Evolutionary conservation across 2,329 filamentous ascomycete species (phyloP).

Genomic region (Exophiala oligosperma): DNA sequence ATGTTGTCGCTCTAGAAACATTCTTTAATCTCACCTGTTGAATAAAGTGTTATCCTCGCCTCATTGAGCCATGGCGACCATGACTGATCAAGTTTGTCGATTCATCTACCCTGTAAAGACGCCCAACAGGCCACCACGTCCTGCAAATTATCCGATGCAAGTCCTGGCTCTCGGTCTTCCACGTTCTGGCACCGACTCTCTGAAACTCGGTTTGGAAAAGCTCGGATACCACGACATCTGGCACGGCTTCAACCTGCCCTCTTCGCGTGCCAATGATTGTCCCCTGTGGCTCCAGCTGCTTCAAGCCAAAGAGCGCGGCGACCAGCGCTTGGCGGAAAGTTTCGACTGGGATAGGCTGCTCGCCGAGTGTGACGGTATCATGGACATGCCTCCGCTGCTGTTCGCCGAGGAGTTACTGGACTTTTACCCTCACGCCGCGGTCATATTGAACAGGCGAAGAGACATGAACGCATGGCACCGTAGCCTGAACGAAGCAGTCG

Average conservation of each 20-base stretch:
- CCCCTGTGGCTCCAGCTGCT: not conserved
- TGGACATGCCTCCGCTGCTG: slow-evolving; percentile 2
- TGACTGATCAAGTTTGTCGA: not conserved
- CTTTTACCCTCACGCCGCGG: slow-evolving; percentile 12
- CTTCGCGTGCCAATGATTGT: slow-evolving; percentile 3
- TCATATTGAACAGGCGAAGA: slow-evolving; percentile 5
- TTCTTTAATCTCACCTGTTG: too few relatives aligned
- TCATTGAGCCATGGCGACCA: not conserved
- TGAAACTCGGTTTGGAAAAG: slow-evolving; percentile 1
- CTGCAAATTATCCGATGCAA: slow-evolving; percentile 1
- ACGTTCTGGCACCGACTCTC: slow-evolving; percentile 13
- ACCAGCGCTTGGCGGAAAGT: not conserved
- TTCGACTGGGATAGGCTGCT: slow-evolving; percentile 7
- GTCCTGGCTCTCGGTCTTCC: slow-evolving; percentile 7
- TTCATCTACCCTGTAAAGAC: not conserved
- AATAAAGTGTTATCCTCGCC: too few relatives aligned
- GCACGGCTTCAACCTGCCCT: slow-evolving; percentile 7
- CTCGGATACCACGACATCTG: slow-evolving; percentile 11
- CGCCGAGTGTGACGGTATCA: slow-evolving; percentile 5
- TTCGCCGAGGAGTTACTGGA: slow-evolving; percentile 10
- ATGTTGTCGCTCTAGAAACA: too few relatives aligned
- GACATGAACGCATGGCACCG: not conserved
- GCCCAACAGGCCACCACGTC: not conserved
- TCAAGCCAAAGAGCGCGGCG: not conserved
- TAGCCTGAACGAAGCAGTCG: not conserved